A percentile compares a stretch with the other conserved stretches of the same genome.
phyloP scores from a whole-genome alignment of 805 yeast species.

The Yarrowia porcina region DNA sequence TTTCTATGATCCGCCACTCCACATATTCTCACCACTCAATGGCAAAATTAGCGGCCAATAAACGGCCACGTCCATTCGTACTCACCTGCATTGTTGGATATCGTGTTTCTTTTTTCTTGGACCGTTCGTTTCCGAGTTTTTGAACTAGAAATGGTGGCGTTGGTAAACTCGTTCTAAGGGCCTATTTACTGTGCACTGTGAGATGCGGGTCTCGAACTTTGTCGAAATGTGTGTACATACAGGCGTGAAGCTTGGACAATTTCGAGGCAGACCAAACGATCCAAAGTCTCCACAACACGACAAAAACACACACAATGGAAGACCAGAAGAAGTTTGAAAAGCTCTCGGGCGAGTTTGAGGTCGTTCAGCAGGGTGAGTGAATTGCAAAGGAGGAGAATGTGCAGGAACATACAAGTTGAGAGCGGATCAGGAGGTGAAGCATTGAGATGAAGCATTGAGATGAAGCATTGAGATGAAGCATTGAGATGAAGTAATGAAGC shows the following conservation, averaged over 20 bases:
- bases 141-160: neutral
- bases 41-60: too few relatives aligned
- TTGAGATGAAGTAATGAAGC: too few relatives aligned
- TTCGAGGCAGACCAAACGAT: neutral
- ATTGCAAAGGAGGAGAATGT: neutral
- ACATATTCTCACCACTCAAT: too few relatives aligned
- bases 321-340: conserved; percentile 18
- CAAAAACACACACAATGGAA: neutral
- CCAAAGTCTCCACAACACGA: neutral
- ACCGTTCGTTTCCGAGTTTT: too few relatives aligned
- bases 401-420: neutral
- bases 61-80: too few relatives aligned
- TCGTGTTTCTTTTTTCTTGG: too few relatives aligned
- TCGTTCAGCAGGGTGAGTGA: conserved; percentile 13
- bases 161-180: neutral
- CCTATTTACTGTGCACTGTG: neutral
- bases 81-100: conserved; percentile 16
- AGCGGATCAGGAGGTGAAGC: neutral
- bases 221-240: neutral
- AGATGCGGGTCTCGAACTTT: neutral
- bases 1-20: too few relatives aligned
- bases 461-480: too few relatives aligned
- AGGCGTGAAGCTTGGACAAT: neutral
- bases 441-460: too few relatives aligned
- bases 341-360: conserved; percentile 24